Base-by-base conservation (phyloP, 2,329 filamentous ascomycete species). In the Fusarium fracticaudum region DNA sequence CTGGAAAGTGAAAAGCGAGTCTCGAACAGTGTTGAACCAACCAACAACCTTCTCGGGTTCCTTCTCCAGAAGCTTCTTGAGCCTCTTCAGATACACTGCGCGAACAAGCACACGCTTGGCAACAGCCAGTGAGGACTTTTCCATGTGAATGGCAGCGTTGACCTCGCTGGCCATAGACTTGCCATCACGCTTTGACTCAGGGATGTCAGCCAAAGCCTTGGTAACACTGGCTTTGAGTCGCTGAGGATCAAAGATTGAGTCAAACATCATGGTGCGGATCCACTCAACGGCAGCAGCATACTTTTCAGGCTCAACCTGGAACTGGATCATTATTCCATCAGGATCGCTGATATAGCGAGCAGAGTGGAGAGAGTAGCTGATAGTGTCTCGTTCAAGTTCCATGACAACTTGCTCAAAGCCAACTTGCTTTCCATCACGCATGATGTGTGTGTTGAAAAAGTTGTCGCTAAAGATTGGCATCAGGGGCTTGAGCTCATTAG, bases 401-500 rank as follows among this genome's bases (percentile, higher is more conserved):
- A 94, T 94, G 50, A 98, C 95, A 7, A 98, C 94, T 71, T 98
- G 90, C 81, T 98, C 96, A 77, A 98, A 99, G 54, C 93, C 91
- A 37, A 99, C 85, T 31, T 89, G 89, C 80, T 94, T 87, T 48
- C 94, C 95, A 77, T 95, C 88, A 37, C 92, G 91, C 77, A 88
- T 87, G 68, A 99, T 92, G 6, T 96, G 96, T 0, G 95, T 94
- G 80, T 94, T 96, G 87, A 98, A 99, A 85, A 98, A 98, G 79
- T 96, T 96, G 79, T 95, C 94, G 37, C 91, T 91, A 79, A 97
- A 98, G 45, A 98, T 88, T 7, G 92, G 89, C 54, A 98, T 86
- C 29, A 99, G 84, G 8, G 96, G 96, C 80, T 96, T 95, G 67
- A 96, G 88, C 72, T 95, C 90, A n/a, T 93, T 88, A 0, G 95